Evolutionary conservation across 2,329 filamentous ascomycete genomes (phyloP), one percentile per base, ranked within the genome.

Genomic region (Penicillium sp.): DNA sequence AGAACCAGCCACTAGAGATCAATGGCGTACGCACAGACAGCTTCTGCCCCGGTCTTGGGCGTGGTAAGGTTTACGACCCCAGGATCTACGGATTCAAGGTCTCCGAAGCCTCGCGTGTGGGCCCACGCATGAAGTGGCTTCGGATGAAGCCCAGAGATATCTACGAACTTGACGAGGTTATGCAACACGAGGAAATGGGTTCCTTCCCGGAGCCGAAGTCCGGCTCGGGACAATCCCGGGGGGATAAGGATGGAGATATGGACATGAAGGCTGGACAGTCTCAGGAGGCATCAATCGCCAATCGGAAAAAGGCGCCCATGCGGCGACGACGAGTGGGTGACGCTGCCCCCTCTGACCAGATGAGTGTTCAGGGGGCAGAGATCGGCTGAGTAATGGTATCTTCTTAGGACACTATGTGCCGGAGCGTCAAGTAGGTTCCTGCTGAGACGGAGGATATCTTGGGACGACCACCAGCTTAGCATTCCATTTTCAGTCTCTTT

Each of bases 61-160:
- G 80, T 49, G 86, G 87, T 58, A 92, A 88, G 73, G 91, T 97
- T 68, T 98, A 98, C 77, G 92, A 97, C 72, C 92, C 95, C 58
- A 90, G 88, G 65, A 98, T 99, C 73, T 99, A 98, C 77, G 95
- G 95, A 27, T 99, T 99, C 80, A 86, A 90, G 60, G 95, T 99
- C 23, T 93, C 91, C 19, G 95, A 98, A 76, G 83, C 93, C 57
- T 91, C 95, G 43, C 87, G 90, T 65, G 92, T 91, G 25, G 95
- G 95, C 0, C 95, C 95, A 13, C 85, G 95, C 60, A 99, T 99
- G 95, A 92, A 93, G 73, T 99, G 95, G 95, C 80, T 99, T 67
- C 87, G 95, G 65, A 88, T 89, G 76, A 89, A 92, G 71, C 95
- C 95, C 0, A 81, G 82, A 14, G 86, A 96, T 69, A 82, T 96